Percentiles rank a stretch among this genome's conserved stretches.
phyloP scores from a whole-genome alignment of 2,329 filamentous ascomycete species.

The Rhytidhysteron rufulum region DNA sequence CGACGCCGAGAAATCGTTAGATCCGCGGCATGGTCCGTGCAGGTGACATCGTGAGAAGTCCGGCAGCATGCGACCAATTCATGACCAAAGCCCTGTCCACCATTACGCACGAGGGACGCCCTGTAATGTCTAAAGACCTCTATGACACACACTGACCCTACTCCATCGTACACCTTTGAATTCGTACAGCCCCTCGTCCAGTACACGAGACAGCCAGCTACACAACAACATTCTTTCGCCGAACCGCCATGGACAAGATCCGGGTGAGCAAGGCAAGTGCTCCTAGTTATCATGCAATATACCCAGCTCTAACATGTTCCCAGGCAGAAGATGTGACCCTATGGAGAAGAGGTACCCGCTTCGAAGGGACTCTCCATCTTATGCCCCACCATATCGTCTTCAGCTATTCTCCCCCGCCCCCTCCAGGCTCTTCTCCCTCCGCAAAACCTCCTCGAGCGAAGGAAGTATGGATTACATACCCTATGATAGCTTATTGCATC shows the following conservation, averaged over 20 bases:
- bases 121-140: no score
- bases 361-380: constrained; percentile 59
- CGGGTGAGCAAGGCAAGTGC: constrained; percentile 42
- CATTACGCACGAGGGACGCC: no score
- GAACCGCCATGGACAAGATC: constrained; percentile 41
- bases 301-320: constrained; percentile 8
- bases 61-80: no score
- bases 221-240: constrained; percentile 1
- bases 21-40: no score
- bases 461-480: constrained; percentile 92
- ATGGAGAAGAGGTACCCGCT: constrained; percentile 53
- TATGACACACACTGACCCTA: no score
- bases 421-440: constrained; percentile 29
- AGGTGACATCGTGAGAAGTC: no score
- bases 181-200: background rate
- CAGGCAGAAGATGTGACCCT: constrained; percentile 61
- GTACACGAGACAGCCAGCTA: no score
- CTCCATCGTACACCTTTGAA: no score
- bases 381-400: constrained; percentile 64
- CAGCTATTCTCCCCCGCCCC: constrained; percentile 49
- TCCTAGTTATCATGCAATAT: background rate
- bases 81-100: no score
- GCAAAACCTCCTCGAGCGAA: constrained; percentile 48
- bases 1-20: no score
- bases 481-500: constrained; percentile 79